Evolutionary conservation across 2,329 filamentous ascomycete genomes (phyloP).

Genomic region (Coniochaeta pulveracea): DNA sequence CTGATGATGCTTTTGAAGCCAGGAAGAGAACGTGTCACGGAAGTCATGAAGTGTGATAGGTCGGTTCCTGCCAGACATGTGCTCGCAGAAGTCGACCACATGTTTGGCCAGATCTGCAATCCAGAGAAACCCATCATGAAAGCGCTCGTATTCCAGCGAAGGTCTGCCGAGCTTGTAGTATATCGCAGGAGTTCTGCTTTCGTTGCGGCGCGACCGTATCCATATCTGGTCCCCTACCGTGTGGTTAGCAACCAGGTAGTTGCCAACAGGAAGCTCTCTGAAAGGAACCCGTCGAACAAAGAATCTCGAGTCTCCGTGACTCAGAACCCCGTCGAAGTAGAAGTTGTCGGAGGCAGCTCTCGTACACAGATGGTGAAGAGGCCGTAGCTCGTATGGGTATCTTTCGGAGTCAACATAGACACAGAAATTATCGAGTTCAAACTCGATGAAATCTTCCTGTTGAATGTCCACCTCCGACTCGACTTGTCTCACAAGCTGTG

Average conservation of each 20-base stretch:
- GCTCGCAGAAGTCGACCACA: constrained; percentile 52
- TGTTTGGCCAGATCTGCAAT: constrained; percentile 61
- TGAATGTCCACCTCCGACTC: constrained; percentile 8
- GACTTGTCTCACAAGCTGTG: constrained; percentile 15
- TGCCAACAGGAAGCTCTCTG: constrained; percentile 48
- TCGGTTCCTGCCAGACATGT: constrained; percentile 16
- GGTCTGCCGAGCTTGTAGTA: constrained; percentile 56
- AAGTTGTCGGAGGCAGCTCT: constrained; percentile 22
- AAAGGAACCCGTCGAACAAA: constrained; percentile 50
- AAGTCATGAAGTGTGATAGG: constrained; percentile 46
- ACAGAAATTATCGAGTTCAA: constrained; percentile 45
- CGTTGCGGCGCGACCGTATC: constrained; percentile 44
- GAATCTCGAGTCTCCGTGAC: constrained; percentile 23
- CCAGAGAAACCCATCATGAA: constrained; percentile 56
- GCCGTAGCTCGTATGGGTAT: constrained; percentile 37
- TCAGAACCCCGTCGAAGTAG: constrained; percentile 51
- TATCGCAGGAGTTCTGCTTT: too few species aligned
- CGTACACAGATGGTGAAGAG: constrained; percentile 40
- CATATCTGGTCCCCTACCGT: constrained; percentile 46
- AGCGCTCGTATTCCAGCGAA: constrained; percentile 47
- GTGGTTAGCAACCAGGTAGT: constrained; percentile 42
- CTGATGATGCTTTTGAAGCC: constrained; percentile 37
- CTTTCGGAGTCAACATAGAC: constrained; percentile 34
- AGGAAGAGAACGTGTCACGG: constrained; percentile 39
- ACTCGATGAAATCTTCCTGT: constrained; percentile 27